A percentile compares a stretch with the other conserved stretches of the same genome.
These are phyloP conservation scores for Gilbertella persicaria DNA, from an alignment of 371 early-diverging fungal genomes.

Conservation along the genomic window DNA sequence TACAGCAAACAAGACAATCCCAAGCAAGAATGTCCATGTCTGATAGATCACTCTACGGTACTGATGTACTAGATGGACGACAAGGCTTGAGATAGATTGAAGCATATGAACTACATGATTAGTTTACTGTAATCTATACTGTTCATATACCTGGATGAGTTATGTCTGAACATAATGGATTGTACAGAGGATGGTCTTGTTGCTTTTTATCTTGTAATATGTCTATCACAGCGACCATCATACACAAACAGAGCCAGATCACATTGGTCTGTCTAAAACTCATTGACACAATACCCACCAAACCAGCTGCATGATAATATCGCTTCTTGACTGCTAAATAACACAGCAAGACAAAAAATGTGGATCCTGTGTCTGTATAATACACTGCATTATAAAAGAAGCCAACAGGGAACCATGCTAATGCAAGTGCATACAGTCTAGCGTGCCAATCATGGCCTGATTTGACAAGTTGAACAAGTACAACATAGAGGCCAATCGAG, in stretches of 20 bases:
- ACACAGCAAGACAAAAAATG: conserved; percentile 73
- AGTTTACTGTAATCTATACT: no score
- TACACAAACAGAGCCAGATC: conserved; percentile 75
- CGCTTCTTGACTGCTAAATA: conserved; percentile 60
- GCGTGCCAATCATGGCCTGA: not conserved
- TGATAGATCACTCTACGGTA: conserved; percentile 16
- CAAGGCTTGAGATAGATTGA: conserved; percentile 9
- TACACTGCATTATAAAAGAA: conserved; percentile 87
- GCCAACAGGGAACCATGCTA: conserved; percentile 76
- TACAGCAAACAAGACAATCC: conserved; percentile 53
- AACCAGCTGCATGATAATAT: conserved; percentile 52
- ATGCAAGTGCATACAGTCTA: conserved; percentile 52
- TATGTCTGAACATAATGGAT: conserved; percentile 14
- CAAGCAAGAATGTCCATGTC: conserved; percentile 37
- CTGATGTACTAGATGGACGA: conserved; percentile 10
- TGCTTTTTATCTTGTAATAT: conserved; percentile 3
- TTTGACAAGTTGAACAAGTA: conserved; percentile 38
- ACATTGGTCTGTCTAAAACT: conserved; percentile 93
- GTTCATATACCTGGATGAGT: conserved; percentile 11
- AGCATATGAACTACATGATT: conserved; percentile 12
- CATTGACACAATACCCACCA: conserved; percentile 60
- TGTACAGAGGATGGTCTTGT: conserved; percentile 3
- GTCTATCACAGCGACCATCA: conserved; percentile 45
- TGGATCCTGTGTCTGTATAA: conserved; percentile 91
- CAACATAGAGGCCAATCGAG: conserved; percentile 50